Base-by-base conservation (phyloP, 257 asterid species). In the Capsicum chinense region DNA sequence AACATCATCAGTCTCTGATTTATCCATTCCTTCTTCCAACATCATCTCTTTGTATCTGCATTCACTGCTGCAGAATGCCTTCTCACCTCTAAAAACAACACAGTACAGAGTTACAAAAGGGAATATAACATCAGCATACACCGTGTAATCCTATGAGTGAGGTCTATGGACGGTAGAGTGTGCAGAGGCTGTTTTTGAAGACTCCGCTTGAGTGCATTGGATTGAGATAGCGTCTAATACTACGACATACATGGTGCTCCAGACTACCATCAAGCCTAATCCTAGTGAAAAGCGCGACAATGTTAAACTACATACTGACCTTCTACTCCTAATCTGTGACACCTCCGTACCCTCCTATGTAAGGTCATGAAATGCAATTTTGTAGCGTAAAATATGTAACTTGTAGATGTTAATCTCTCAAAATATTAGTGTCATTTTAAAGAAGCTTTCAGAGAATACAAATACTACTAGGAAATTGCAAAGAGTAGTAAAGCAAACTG, bases 11-110 rank as follows among this genome's bases (percentile, higher is more conserved):
- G 63, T 78, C 60, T 88, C 90, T 70, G 89, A 73, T n/a, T 83
- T 86, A 79, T 83, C 89, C 84, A 80, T 81, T 76, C 71, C 89
- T 47, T 91, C 90, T 59, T 93, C 95, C 73, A 88, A 21, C 91
- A 88, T 88, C 87, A 93, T 92, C 83, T 91, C 92, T 83, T 85
- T 90, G 87, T 86, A 83, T 50, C 97, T 89, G 88, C 95, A 92
- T 0, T 93, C 97, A 83, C 86, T 88, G 90, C 95, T 93, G 86
- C 94, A 93, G 79, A 93, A 92, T 37, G 97, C 97, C 86, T 90
- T 93, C 87, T 93, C 97, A 19, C 97, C 97, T 88, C 97, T 93
- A 87, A 58, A 87, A 59, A 80, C 13, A 79, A 76, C 16, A 84
- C 16, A 84, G 26, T 56, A 21, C 47, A 50, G 33, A 62, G 47